Base-by-base conservation (phyloP, 805 yeast genomes). In the Torulaspora maleeae region DNA sequence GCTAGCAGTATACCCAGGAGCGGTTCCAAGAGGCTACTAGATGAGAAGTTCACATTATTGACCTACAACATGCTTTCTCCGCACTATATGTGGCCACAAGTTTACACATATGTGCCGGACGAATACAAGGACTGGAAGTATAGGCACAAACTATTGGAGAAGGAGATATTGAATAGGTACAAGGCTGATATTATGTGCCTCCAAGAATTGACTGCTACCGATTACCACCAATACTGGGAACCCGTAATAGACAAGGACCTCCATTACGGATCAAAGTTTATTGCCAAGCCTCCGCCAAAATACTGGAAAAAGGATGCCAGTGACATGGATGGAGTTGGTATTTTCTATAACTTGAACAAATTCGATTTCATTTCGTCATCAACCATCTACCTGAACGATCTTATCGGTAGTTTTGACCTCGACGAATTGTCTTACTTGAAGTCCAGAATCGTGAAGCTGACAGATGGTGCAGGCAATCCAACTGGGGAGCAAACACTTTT, bases 41-140 rank as follows among this genome's bases (percentile, higher is more conserved):
- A 51, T 42, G 52, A 54, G 17, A 54, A 42, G 30, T 52, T 68
- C 22, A 59, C 70, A 5, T 59, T 75, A 16, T 51, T 74, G 60
- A 67, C 76, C 1, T 75, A 69, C 55, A 75, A 75, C 53, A 62
- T 75, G 56, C 61, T 75, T n/a, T 72, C 74, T 8, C 76, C 74
- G 36, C 78, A 79, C 42, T 80, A 80, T 49, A 64, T 79, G 62
- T 79, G 85, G 85, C 75, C 76, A 1, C 72, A 72, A 41, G 78
- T 80, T 3, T 80, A 78, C 52, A 51, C 61, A 3, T 75, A 78
- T 53, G 72, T 78, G 15, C 76, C 78, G 1, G 66, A 67, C 9
- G 57, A 69, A 35, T 73, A 66, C 49, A 69, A 72, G 16, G 71
- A 71, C 38, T 78, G 83, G 84, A 60, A 60, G 5, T 72, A 73